Evolutionary conservation across 176 grass and related monocot genomes (phyloP), one percentile per base, ranked within the genome.

Genomic region (Secale cereale): DNA sequence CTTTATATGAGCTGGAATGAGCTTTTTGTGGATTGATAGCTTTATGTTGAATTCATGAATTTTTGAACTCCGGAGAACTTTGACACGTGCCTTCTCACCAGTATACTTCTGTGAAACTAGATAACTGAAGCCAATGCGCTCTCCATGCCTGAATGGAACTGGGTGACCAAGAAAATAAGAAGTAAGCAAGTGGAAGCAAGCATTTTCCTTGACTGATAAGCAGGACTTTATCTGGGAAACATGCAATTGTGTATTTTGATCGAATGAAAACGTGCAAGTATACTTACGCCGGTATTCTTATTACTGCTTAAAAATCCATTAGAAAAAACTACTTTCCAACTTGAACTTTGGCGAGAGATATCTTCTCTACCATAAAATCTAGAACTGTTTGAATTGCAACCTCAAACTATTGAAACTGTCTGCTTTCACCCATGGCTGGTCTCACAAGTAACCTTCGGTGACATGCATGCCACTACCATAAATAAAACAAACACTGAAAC

Each of bases 91-190:
- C 85, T 94, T 98, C 77, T 98, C 91, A 36, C 96, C 93, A 79
- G 96, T 98, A 73, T 94, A 98, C 87, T 98, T 98, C 84, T 95
- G 93, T 27, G 96, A 98, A 78, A 98, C 91, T 59, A 98, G 91
- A 59, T 98, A 98, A 85, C 93, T 94, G 83, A 98, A 98, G 57
- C 96, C 96, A 89, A 98, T 98, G 60, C 96, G 93, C 86, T 98
- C 96, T 29, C 96, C 96, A 82, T 94, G 96, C 86, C 93, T 98
- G 89, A 98, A 98, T 88, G 96, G 93, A 81, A 98, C 96, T 98
- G 86, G 64, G 83, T 64, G 77, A 76, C 30, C 22, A 89, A 8
- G 15, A 66, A 76, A 77, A 70, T 6, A 72, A 82, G 57, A 78
- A 59, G 60, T 89, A 66, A 89, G 77, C 54, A 81, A 86, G 43